Base-by-base conservation (phyloP, 2,329 filamentous ascomycete genomes). In the Colletotrichum incanum region DNA sequence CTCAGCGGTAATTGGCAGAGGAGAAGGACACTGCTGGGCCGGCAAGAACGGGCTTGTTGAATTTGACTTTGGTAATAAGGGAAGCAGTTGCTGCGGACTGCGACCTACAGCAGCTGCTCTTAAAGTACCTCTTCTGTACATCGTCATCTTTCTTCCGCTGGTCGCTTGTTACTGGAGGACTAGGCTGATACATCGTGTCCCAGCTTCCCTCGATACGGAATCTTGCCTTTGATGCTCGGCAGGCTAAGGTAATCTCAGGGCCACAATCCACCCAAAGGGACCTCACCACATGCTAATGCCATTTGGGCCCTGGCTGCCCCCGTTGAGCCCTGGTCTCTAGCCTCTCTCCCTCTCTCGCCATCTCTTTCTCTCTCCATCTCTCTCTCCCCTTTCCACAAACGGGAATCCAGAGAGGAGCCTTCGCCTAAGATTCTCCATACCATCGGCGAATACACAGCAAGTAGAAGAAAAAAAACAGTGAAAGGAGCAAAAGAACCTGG, bases 211-310 rank as follows among this genome's bases (percentile, higher is more conserved):
- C 28, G 52, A 68, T 28, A 43, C 54, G 43, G 54, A 56, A 60
- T 58, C 67, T 60, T 61, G 28, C 63, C 63, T 60, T 60, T 54
- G 62, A 60, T 47, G 20, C 26, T 59, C 28, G 34, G n/a, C 59
- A 34, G 39, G 39, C 62, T 60, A 58, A 41, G n/a, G 54, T 41
- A 71, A 60, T 58, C 55, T 31, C 55, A 34, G 23, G 39, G 55
- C 39, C 34, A 54, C 39, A 50, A 34, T 49, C 47, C 67, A 41
- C 37, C 28, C 47, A 47, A 71, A 67, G 55, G 54, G 45, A 60
- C 47, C 47, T 71, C 67, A 66, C 62, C 39, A 56, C 62, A 50
- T 67, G 50, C 37, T 60, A 71, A 71, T 71, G 47, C 34, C 26
- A 45, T 28, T 66, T 55, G 39, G 54, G 54, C 50, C 37, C 20